Conservation (phyloP, 1,284 basidiomycete species). For the Trichosporon coremiiforme region DNA sequence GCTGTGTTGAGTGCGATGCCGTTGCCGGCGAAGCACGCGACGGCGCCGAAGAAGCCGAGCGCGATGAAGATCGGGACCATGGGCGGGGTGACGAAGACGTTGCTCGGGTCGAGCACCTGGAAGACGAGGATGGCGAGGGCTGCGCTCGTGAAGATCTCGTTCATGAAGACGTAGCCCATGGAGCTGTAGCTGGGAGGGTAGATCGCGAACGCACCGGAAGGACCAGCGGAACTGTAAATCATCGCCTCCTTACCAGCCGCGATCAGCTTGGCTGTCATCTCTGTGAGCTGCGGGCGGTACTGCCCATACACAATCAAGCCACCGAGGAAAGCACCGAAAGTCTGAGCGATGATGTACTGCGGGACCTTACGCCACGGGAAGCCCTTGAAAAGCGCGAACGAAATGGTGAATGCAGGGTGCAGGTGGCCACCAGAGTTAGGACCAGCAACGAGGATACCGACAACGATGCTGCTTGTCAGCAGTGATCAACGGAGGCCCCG, state of each 20-base stretch:
- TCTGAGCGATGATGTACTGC: constrained; percentile 42
- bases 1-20: constrained; percentile 30
- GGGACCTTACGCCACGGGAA: constrained; percentile 50
- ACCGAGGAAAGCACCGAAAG: constrained; percentile 36
- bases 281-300: constrained; percentile 4
- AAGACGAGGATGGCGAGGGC: constrained; percentile 24
- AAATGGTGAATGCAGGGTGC: constrained; percentile 37
- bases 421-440: constrained; percentile 38
- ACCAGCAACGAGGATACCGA: constrained; percentile 25
- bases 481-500: neutral
- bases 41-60: constrained; percentile 24
- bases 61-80: constrained; percentile 22
- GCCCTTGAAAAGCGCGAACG: constrained; percentile 37
- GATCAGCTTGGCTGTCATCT: constrained; percentile 14
- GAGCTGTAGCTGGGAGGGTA: neutral
- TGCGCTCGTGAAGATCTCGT: constrained; percentile 23
- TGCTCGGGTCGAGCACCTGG: constrained; percentile 29
- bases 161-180: constrained; percentile 26
- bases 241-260: constrained; percentile 18
- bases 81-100: constrained; percentile 26
- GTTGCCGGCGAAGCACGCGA: constrained; percentile 21
- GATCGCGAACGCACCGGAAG: constrained; percentile 22
- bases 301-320: constrained; percentile 20
- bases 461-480: constrained; percentile 17
- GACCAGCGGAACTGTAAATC: constrained; percentile 19